Evolutionary conservation across 345 rosid genomes (phyloP), one percentile per base, ranked within the genome.

Genomic region (Passiflora organensis): DNA sequence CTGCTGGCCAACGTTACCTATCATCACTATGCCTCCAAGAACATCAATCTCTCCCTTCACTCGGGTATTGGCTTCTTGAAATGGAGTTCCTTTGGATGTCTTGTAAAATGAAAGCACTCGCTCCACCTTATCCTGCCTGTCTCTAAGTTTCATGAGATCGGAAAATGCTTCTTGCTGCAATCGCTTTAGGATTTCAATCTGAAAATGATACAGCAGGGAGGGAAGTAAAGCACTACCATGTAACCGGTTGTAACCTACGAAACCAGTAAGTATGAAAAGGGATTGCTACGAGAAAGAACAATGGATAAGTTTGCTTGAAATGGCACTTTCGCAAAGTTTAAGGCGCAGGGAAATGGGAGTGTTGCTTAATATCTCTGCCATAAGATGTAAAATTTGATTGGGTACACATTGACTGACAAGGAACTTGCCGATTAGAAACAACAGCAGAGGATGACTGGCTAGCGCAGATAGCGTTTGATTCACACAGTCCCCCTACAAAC

Each of bases 181-280:
- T 43, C 95, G 79, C 85, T 91, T 91, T 83, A 91, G 69, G 59
- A 86, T 91, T 65, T 88, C 95, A 80, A 88, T 86, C 98, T 88
- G 84, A 56, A 70, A 60, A 57, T 13, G 57, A 49, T 18, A 58
- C 21, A 55, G 10, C 25, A 4, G 43, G 13, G 12, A 14, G 2
- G 13, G 12, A 13, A 39, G 6, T 4, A 2, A 39, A 10, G 12
- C 3, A 5, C 43, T 41, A 37, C 13, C 13, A 12, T 41, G 14
- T 41, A 4, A 11, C 43, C 9, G n/a, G 41, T 13, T 6, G 11
- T 37, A 37, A 6, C 13, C 8, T 13, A 37, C 13, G 8, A 2
- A 9, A 37, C 2, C 41, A 9, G 8, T 13, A 37, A 6, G 11
- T 37, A 13, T 15, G n/a, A 15, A 41, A 41, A 41, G 5, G 13